These are phyloP conservation scores for Oenanthe javanica DNA, from an alignment of 140 eudicot genomes.

Conservation along the genomic window DNA sequence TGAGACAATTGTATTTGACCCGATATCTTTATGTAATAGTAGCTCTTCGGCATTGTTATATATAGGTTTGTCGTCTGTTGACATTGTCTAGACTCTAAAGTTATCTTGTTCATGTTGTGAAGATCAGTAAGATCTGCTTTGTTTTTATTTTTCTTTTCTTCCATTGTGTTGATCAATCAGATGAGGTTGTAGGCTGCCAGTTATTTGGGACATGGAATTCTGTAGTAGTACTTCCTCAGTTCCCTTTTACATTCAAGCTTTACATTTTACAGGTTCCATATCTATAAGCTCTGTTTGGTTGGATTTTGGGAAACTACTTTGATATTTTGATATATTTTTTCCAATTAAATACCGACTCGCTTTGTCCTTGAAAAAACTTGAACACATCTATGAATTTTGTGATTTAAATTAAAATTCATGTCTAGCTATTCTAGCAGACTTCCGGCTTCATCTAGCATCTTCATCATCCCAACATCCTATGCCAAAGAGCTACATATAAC, in stretches of 20 bases:
- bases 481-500: too few species aligned
- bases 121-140: constrained; percentile 1
- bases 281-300: background rate
- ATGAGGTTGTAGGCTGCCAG: background rate
- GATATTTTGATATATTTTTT: too few species aligned
- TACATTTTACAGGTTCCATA: constrained; percentile 1
- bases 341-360: too few species aligned
- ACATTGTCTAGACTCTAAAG: background rate
- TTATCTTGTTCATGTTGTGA: constrained; percentile 9
- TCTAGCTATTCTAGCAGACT: too few species aligned
- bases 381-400: too few species aligned
- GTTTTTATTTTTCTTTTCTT: background rate
- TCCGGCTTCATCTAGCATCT: too few species aligned
- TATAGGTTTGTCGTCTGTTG: background rate
- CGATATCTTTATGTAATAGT: constrained; percentile 1
- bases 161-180: background rate
- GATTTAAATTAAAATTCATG: too few species aligned
- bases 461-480: too few species aligned
- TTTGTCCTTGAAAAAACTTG: too few species aligned
- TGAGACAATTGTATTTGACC: background rate
- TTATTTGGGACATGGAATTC: background rate
- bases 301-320: background rate
- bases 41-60: background rate
- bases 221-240: background rate
- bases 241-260: background rate